Evolutionary conservation across 2,329 filamentous ascomycete species (phyloP), one percentile per base, ranked within the genome.

Genomic region (Penicillium sp.): DNA sequence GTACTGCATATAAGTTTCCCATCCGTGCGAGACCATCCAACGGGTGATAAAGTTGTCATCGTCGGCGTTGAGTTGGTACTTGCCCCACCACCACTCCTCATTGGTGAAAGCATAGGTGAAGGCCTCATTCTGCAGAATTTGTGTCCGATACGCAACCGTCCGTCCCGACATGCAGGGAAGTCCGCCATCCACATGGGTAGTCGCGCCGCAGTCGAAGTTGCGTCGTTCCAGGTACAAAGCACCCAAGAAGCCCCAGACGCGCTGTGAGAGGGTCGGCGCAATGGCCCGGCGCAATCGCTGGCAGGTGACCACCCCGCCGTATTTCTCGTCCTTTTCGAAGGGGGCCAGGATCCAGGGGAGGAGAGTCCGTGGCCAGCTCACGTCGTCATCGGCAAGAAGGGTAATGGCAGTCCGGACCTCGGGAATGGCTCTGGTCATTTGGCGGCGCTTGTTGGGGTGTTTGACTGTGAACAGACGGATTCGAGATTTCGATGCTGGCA

Each of bases 11-110:
- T 87, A 91, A 21, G 90, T 96, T 73, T 94, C 88, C 87, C 88
- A 95, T 59, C 84, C 80, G 72, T 95, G 85, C 57, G 83, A 87
- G 59, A 96, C 90, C 63, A 97, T 79, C 91, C 91, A 97, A 51
- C 91, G 84, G 6, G 91, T 96, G 61, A 97, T 88, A 72, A 96
- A 97, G 72, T 97, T 97, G 76, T 97, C 91, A 69, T 97, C 91
- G 69, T 97, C 91, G 24, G 91, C 89, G 65, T 96, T 96, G 53
- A 97, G 78, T 63, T 90, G 90, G 72, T 85, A 95, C 61, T 85
- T 83, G 43, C 85, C 80, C 55, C 71, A 75, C 71, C 78, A 78
- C 88, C 88, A 95, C 60, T 85, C 85, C 72, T 97, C 91, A 48
- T 90, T 88, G 58, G 87, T 90, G 75, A 97, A 96, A 40, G 84